Base-by-base conservation (phyloP, 2,329 filamentous ascomycete genomes). In the Furcasterigmium sp. region DNA sequence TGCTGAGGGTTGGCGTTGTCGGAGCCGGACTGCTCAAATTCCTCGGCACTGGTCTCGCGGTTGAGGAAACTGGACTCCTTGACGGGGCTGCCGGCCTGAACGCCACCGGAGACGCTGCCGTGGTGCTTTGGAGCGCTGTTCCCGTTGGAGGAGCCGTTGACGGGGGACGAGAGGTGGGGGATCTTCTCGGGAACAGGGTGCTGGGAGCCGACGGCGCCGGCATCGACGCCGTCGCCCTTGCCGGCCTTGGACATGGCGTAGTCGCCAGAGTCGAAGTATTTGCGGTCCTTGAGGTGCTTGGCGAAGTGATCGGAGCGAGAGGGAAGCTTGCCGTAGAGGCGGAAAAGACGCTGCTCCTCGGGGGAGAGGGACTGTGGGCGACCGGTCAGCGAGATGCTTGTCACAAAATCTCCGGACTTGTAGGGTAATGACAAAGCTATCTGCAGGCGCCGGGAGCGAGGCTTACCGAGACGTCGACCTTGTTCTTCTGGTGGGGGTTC, bases 231-330 rank as follows among this genome's bases (percentile, higher is more conserved):
- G 60, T 91, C 87, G 64, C 89, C 90, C 73, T 97, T 97, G 68
- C 93, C 93, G 47, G 93, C 93, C 75, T 96, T 95, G 67, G 87
- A 91, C 71, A 95, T 87, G 60, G 91, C 91, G 60, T 95, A 96
- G 72, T 96, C 90, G 60, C 90, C 91, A 47, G 87, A 93, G 73
- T 96, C 90, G 68, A 96, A 96, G 73, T 95, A 96, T 73, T 95
- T 98, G 74, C 93, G 91, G 67, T 97, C 93, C 79, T 96, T 96
- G 63, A 97, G 81, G 64, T 97, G 95, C 76, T 97, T 97, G 75
- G 94, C 90, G 57, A 97, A 84, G 59, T 96, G 80, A 67, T 96
- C 91, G 66, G 91, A 94, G 67, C 93, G 93, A 68, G 87, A 95
- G 52, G 93, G 93, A 48, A 97, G 84, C 72, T 97, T 97, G 70